Percentiles rank a stretch among this genome's conserved stretches.
phyloP scores from a whole-genome alignment of 2,329 filamentous ascomycete species.

The Microascus cirrosus region DNA sequence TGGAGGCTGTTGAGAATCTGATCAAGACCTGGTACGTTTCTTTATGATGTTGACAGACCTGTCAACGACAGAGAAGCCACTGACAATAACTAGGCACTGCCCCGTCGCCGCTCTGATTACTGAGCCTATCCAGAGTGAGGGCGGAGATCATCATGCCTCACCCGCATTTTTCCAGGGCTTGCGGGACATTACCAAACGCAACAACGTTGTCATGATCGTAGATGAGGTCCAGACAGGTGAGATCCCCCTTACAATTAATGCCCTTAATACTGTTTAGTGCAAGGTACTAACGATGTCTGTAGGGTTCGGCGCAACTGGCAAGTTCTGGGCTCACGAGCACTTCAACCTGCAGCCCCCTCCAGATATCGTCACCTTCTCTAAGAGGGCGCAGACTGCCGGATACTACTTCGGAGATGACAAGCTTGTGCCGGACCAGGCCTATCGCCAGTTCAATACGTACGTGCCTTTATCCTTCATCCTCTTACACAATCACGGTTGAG shows the following conservation, averaged over 20 bases:
- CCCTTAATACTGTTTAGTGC: not conserved
- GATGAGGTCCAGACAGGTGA: constrained; percentile 80
- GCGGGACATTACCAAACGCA: constrained; percentile 64
- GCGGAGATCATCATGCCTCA: constrained; percentile 88
- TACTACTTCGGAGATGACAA: constrained; percentile 81
- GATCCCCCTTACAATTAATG: not conserved
- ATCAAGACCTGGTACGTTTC: constrained; percentile 58
- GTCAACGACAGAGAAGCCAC: not conserved
- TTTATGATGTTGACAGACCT: not conserved
- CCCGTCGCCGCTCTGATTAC: constrained; percentile 74
- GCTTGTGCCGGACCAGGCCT: constrained; percentile 81
- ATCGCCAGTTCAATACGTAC: constrained; percentile 83
- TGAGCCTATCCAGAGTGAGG: constrained; percentile 88
- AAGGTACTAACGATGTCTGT: not conserved
- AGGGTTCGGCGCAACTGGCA: constrained; percentile 76
- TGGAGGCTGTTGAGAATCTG: constrained; percentile 73
- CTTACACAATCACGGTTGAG: not conserved
- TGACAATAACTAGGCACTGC: constrained; percentile 20
- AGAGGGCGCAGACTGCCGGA: constrained; percentile 88
- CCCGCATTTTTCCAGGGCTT: constrained; percentile 79
- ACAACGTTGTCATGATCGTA: constrained; percentile 76
- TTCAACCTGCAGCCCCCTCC: constrained; percentile 72
- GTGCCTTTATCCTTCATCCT: not conserved
- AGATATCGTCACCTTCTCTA: constrained; percentile 91
- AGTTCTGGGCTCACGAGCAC: constrained; percentile 96